These are phyloP conservation scores for Betula pendula DNA, from an alignment of 306 rosid genomes.

Conservation along the genomic window DNA sequence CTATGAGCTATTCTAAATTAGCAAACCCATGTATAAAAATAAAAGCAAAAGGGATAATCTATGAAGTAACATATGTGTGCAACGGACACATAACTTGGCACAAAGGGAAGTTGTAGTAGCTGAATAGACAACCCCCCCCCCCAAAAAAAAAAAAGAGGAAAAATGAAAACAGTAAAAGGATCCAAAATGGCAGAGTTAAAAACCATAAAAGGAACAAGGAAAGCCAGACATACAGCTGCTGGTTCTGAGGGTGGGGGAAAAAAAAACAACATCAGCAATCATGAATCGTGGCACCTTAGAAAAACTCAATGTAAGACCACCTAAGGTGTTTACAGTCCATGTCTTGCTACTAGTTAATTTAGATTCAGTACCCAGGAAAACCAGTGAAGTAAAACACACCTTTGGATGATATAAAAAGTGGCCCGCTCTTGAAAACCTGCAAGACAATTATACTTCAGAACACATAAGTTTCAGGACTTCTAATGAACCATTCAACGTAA, in stretches of 20 bases:
- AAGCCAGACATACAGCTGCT: neutral
- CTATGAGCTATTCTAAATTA: neutral
- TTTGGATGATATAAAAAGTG: conserved; percentile 88
- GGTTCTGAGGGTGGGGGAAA: neutral
- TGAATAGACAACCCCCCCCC: neutral
- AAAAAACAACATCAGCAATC: neutral
- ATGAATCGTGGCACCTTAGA: neutral
- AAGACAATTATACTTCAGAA: conserved; percentile 23
- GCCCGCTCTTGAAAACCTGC: conserved; percentile 96
- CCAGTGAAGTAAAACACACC: conserved; percentile 51
- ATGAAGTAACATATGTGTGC: neutral
- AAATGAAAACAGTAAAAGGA: neutral
- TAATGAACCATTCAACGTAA: neutral
- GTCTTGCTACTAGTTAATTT: conserved; percentile 9
- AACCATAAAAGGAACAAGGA: neutral
- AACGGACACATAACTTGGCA: neutral
- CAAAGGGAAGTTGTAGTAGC: neutral
- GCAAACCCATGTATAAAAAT: neutral
- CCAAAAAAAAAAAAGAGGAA: too few species aligned
- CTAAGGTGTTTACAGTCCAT: conserved; percentile 6
- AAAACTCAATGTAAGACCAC: neutral
- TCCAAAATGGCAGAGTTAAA: neutral
- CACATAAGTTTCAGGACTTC: neutral
- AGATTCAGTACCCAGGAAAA: conserved; percentile 15
- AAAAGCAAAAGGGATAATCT: neutral